A percentile compares a stretch with the other conserved stretches of the same genome.
Conservation (phyloP, 2,329 filamentous ascomycete genomes). For the Microcyclosporella mali region DNA sequence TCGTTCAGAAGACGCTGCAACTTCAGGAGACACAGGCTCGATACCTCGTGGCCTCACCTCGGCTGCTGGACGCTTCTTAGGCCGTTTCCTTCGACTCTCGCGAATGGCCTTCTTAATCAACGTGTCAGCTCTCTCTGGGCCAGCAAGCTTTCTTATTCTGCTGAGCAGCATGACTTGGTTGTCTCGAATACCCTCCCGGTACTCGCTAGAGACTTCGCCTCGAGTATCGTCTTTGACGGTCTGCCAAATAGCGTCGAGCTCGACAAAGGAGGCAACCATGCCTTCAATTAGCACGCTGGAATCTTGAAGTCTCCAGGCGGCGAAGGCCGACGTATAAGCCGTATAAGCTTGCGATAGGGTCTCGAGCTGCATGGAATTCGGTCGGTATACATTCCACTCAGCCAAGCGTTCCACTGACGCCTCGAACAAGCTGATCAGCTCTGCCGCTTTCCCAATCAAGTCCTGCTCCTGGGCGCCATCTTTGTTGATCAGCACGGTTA, state of each 20-base stretch:
- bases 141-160: constrained; percentile 71
- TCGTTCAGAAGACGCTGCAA: constrained; percentile 14
- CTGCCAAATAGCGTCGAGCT: constrained; percentile 76
- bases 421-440: constrained; percentile 73
- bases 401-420: constrained; percentile 62
- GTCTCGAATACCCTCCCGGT: constrained; percentile 71
- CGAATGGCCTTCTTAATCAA: constrained; percentile 69
- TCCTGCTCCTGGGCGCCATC: constrained; percentile 65
- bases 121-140: constrained; percentile 62
- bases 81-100: constrained; percentile 60
- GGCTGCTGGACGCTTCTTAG: constrained; percentile 59
- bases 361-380: constrained; percentile 56
- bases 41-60: constrained; percentile 65
- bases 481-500: constrained; percentile 69
- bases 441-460: constrained; percentile 69
- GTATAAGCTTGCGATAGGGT: constrained; percentile 64
- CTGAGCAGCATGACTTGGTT: constrained; percentile 75
- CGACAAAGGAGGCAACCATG: constrained; percentile 81
- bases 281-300: constrained; percentile 71
- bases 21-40: constrained; percentile 16
- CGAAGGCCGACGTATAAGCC: constrained; percentile 71
- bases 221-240: constrained; percentile 73
- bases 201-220: constrained; percentile 67
- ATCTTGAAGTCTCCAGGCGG: constrained; percentile 77
- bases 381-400: constrained; percentile 59